phyloP scores from a whole-genome alignment of 768 basidiomycete genomes.

The Plicaturopsis crispa region DNA sequence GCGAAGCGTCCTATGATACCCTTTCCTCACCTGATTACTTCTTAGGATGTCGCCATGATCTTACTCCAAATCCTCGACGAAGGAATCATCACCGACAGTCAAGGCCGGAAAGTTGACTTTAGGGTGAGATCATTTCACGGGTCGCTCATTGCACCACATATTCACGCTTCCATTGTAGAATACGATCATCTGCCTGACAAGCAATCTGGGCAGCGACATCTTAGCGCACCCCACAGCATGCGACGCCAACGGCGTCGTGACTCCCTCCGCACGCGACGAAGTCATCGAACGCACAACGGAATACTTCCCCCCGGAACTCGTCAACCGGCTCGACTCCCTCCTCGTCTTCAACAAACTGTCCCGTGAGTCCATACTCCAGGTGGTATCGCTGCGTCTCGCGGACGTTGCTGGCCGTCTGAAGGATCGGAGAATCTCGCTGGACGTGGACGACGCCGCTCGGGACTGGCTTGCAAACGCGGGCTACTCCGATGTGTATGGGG shows the following conservation, averaged over 20 bases:
- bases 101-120: slow-evolving; percentile 89
- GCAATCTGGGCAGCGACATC: slow-evolving; percentile 79
- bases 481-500: slow-evolving; percentile 82
- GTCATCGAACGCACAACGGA: slow-evolving; percentile 71
- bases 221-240: slow-evolving; percentile 63
- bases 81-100: slow-evolving; percentile 83
- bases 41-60: slow-evolving; percentile 82
- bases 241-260: slow-evolving; percentile 56
- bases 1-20: neutral
- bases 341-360: slow-evolving; percentile 90
- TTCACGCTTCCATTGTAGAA: slow-evolving; percentile 36
- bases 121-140: slow-evolving; percentile 37
- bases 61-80: slow-evolving; percentile 89
- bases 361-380: slow-evolving; percentile 60
- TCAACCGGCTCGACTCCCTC: slow-evolving; percentile 84
- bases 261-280: slow-evolving; percentile 47
- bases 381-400: slow-evolving; percentile 67
- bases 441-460: slow-evolving; percentile 55
- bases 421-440: slow-evolving; percentile 58
- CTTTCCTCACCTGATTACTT: neutral
- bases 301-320: slow-evolving; percentile 85
- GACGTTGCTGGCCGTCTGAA: slow-evolving; percentile 67
- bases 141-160: neutral
- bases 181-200: slow-evolving; percentile 87
- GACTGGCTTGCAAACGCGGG: slow-evolving; percentile 70